These are phyloP conservation scores for Cryptosporidium ubiquitum DNA, from an alignment of 169 alveolate genomes.

Conservation along the genomic window DNA sequence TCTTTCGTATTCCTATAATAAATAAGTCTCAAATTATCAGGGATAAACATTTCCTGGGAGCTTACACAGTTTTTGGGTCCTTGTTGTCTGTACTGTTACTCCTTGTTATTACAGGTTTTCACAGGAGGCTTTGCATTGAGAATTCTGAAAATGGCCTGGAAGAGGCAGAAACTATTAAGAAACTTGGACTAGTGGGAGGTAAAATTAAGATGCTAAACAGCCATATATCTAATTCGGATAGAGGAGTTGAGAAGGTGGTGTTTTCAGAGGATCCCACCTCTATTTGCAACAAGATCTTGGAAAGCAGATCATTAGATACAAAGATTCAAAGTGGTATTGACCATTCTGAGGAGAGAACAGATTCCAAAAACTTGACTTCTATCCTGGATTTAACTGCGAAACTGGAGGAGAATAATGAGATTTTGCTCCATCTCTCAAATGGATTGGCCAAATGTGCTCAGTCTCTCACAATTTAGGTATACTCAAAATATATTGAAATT, in stretches of 20 bases:
- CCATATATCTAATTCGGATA: not conserved
- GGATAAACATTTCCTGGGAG: constrained; percentile 21
- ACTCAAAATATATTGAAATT: not conserved
- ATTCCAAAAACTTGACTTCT: not conserved
- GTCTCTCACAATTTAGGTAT: constrained; percentile 2
- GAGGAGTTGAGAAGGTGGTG: constrained; percentile 12
- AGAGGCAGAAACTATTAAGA: constrained; percentile 10
- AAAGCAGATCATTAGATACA: not conserved
- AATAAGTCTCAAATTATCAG: not conserved
- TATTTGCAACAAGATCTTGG: constrained; percentile 13
- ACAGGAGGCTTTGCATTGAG: not conserved
- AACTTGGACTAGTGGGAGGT: not conserved
- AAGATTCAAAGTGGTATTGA: not conserved
- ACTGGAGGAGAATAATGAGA: constrained; percentile 53
- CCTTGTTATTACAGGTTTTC: not conserved
- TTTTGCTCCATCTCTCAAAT: constrained; percentile 32
- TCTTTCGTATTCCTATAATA: not conserved
- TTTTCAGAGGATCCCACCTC: constrained; percentile 12
- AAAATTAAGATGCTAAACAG: constrained; percentile 29
- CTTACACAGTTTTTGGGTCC: not conserved
- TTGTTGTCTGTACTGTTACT: not conserved
- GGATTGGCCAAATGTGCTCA: constrained; percentile 42
- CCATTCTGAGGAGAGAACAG: not conserved
- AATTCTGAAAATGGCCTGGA: not conserved
- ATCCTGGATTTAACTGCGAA: constrained; percentile 2